phyloP scores from a whole-genome alignment of 1,284 basidiomycete species.

The Ustilago shanxiensis region DNA sequence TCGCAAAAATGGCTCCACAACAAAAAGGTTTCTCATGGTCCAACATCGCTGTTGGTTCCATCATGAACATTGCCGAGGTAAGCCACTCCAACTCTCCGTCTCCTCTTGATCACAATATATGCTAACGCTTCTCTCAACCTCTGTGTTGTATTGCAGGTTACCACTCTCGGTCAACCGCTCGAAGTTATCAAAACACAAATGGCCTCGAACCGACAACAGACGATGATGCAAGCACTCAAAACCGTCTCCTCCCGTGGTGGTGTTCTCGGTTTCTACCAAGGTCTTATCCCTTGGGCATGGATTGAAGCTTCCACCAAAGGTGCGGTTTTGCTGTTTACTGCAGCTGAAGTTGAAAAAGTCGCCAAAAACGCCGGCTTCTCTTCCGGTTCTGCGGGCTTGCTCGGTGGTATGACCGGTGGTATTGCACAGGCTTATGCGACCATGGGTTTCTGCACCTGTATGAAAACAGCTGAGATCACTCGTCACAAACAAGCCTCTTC shows the following conservation, averaged over 20 bases:
- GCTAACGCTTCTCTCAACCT: slow-evolving; percentile 12
- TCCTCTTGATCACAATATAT: background rate
- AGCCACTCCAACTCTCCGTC: slow-evolving; percentile 72
- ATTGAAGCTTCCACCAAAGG: slow-evolving; percentile 99
- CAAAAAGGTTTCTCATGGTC: slow-evolving; percentile 94
- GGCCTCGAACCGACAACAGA: slow-evolving; percentile 75
- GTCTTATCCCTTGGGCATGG: slow-evolving; percentile 99
- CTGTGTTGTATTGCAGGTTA: slow-evolving; percentile 76
- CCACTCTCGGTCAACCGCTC: slow-evolving; percentile 96
- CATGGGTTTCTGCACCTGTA: slow-evolving; percentile 93
- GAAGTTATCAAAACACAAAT: slow-evolving; percentile 92
- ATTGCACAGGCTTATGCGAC: slow-evolving; percentile 98
- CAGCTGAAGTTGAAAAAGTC: slow-evolving; percentile 90
- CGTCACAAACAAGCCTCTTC: slow-evolving; percentile 92
- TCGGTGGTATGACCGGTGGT: slow-evolving; percentile 98
- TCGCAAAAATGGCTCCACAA: slow-evolving; percentile 72
- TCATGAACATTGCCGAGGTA: slow-evolving; percentile 83
- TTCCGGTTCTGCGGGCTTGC: slow-evolving; percentile 84
- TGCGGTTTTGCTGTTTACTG: slow-evolving; percentile 93
- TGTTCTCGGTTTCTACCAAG: slow-evolving; percentile 92
- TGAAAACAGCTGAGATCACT: slow-evolving; percentile 86
- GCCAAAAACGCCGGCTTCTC: slow-evolving; percentile 79
- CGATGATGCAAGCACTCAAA: slow-evolving; percentile 86
- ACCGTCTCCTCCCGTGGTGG: slow-evolving; percentile 94
- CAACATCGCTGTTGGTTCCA: slow-evolving; percentile 95